Evolutionary conservation across 2,329 filamentous ascomycete species (phyloP).

Genomic region (Cladosporium sp.): DNA sequence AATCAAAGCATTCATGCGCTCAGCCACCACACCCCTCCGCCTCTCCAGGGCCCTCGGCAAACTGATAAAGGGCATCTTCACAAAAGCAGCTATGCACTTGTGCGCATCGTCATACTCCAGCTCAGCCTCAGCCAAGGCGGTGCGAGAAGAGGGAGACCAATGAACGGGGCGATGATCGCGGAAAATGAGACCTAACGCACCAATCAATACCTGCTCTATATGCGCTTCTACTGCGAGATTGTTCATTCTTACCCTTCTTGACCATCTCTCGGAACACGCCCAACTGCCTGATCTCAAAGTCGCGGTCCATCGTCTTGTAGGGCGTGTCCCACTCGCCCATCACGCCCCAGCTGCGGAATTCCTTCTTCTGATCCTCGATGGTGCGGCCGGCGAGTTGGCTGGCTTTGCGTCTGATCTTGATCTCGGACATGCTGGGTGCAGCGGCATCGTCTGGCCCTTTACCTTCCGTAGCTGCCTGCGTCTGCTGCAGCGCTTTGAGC

Average conservation of each 20-base stretch:
- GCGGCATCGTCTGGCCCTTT: conserved; percentile 29
- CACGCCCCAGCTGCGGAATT: conserved; percentile 68
- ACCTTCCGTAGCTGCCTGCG: conserved; percentile 37
- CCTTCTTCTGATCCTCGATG: conserved; percentile 67
- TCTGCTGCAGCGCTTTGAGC: conserved; percentile 76
- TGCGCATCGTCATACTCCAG: conserved; percentile 78
- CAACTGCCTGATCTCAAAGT: conserved; percentile 71
- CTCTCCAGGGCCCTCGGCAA: conserved; percentile 41
- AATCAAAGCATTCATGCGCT: conserved; percentile 71
- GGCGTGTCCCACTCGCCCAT: conserved; percentile 76
- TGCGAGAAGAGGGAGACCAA: conserved; percentile 76
- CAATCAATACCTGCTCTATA: conserved; percentile 13
- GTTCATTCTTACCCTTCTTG: conserved; percentile 43
- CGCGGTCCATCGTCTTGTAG: conserved; percentile 75
- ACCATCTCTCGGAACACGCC: conserved; percentile 73
- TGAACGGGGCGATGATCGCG: conserved; percentile 78
- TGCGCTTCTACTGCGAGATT: not conserved
- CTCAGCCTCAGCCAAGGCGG: conserved; percentile 79
- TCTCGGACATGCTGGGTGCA: conserved; percentile 34
- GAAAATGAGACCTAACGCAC: conserved; percentile 60
- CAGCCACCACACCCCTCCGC: conserved; percentile 36
- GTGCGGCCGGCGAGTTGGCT: conserved; percentile 64
- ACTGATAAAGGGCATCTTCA: conserved; percentile 66
- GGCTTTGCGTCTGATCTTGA: conserved; percentile 62
- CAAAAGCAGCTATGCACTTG: conserved; percentile 67